Evolutionary conservation across 306 rosid genomes (phyloP).

Genomic region (Ormosia semicastrata): DNA sequence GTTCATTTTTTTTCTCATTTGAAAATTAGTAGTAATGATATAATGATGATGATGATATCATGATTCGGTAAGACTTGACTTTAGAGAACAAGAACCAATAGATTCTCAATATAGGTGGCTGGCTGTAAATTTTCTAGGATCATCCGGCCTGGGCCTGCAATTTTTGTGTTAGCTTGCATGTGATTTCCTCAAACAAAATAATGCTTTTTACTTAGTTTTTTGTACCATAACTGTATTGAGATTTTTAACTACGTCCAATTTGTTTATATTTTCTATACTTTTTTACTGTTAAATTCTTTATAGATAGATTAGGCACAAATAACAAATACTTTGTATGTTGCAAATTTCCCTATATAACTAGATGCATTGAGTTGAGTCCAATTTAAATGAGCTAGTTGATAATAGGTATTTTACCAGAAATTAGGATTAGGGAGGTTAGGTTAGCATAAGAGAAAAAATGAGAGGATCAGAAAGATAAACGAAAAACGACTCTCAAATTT

Average conservation of each 20-base stretch:
- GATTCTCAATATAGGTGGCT: neutral
- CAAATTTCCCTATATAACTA: neutral
- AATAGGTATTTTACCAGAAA: neutral
- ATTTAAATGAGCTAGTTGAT: neutral
- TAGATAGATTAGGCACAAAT: neutral
- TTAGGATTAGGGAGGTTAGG: neutral
- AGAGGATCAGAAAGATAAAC: neutral
- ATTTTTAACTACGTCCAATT: neutral
- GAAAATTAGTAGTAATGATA: neutral
- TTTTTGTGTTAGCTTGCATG: neutral
- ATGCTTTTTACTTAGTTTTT: neutral
- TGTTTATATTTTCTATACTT: neutral
- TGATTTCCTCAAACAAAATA: neutral
- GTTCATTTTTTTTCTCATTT: neutral
- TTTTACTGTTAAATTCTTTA: neutral
- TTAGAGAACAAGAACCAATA: neutral
- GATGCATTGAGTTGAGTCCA: neutral
- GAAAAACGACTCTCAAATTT: neutral
- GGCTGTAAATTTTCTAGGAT: neutral
- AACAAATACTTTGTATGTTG: neutral
- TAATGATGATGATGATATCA: neutral
- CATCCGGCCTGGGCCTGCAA: neutral
- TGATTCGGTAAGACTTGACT: slow-evolving; percentile 1
- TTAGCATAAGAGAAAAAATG: neutral
- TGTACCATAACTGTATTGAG: neutral